Evolutionary conservation across 768 basidiomycete species (phyloP), one percentile per base, ranked within the genome.

Genomic region (Dictyophora rubrovolvata): DNA sequence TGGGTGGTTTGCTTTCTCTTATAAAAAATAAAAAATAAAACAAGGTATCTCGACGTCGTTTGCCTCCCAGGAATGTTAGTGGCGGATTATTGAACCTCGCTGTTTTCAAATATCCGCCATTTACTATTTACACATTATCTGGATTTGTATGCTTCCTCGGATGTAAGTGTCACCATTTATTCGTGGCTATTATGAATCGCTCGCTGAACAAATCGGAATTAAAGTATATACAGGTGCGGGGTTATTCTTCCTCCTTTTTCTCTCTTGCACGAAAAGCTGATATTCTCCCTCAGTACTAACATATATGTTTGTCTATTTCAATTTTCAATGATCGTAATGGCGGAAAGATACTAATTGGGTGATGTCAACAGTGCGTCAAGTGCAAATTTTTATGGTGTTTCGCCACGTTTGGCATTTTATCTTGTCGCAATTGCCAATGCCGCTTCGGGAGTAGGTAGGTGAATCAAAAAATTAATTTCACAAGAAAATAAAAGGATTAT

Each of bases 391-490:
- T 69, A 76, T 7, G 66, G 67, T 12, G 68, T 79, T 36, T 62
- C 75, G 1, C 58, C 74, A 6, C 55, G 70, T 48, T 71, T 70
- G 21, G 58, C 67, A 11, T 63, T 65, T 42, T 77, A 76, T 63
- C 75, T 84, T 8, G 75, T 87, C 20, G 80, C 86, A 0, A 75
- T 82, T 48, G 76, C 88, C 75, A 88, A 87, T 65, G 85, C 80
- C 0, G 85, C 84, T 35, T 85, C 84, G 0, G 71, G 81, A 1
- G 71, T 86, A 23, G 87, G 86, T 56, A 48, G 21, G 17, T 56
- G 22, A 21, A 17, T 28, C 9, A 5, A 18, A 16, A 11, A 22
- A 2, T 5, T 20, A 11, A 3, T 5, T 9, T 36, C 11, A 46
- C 17, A 17, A 20, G 2, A 12, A 1, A 23, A 23, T 22, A 18